Conservation (phyloP, 2,329 filamentous ascomycete genomes). For the Myotisia sp. region DNA sequence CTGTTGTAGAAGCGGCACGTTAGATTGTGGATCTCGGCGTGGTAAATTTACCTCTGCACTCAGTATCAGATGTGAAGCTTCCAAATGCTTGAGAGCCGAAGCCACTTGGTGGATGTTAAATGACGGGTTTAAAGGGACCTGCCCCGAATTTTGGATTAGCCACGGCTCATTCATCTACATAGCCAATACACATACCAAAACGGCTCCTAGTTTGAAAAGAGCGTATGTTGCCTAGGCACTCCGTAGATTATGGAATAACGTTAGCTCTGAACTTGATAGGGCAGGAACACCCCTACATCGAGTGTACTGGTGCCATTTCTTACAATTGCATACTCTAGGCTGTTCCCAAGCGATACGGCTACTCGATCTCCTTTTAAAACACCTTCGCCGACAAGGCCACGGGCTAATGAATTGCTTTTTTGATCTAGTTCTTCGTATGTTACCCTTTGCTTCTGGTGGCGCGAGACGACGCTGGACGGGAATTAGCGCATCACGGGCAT, state of each 20-base stretch:
- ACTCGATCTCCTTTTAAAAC: slow-evolving; percentile 73
- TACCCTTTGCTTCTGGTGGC: slow-evolving; percentile 48
- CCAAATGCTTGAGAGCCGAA: slow-evolving; percentile 63
- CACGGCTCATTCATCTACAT: neutral
- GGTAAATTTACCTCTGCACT: slow-evolving; percentile 78
- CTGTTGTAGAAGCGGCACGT: slow-evolving; percentile 43
- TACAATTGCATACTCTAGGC: slow-evolving; percentile 65
- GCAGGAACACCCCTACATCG: slow-evolving; percentile 1
- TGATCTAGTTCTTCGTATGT: slow-evolving; percentile 64
- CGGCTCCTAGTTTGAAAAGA: slow-evolving; percentile 82
- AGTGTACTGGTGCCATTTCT: slow-evolving; percentile 12
- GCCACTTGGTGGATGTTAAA: slow-evolving; percentile 71
- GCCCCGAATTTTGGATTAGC: neutral
- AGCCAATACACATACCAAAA: slow-evolving; percentile 44
- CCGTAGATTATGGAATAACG: too few species aligned
- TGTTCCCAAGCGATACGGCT: slow-evolving; percentile 75
- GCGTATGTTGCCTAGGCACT: slow-evolving; percentile 54
- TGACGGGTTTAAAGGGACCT: slow-evolving; percentile 79
- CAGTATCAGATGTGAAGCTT: slow-evolving; percentile 60
- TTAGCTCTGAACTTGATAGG: slow-evolving; percentile 1
- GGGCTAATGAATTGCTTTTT: slow-evolving; percentile 60
- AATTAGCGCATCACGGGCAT: slow-evolving; percentile 3
- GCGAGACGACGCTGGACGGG: slow-evolving; percentile 39
- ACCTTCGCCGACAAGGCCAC: slow-evolving; percentile 53
- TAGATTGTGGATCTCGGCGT: slow-evolving; percentile 46